phyloP scores from a whole-genome alignment of 2,329 filamentous ascomycete species.

The Colletotrichum eleusines region DNA sequence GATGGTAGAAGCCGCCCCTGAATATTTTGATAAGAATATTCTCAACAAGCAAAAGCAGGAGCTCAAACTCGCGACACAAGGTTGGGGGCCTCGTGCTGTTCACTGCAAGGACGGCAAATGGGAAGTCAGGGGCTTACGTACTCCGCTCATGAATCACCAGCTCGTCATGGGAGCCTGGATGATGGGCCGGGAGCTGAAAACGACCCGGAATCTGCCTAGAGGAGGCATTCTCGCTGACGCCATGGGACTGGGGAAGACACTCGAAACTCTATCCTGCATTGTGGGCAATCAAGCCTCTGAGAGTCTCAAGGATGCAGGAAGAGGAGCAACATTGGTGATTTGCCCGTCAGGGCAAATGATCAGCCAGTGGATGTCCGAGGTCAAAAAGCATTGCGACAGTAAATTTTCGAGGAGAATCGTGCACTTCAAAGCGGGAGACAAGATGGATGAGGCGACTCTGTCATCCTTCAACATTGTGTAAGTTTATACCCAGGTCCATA shows the following conservation, averaged over 20 bases:
- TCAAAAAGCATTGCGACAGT: conserved; percentile 44
- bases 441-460: background rate
- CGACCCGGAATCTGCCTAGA: conserved; percentile 1
- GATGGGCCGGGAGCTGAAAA: conserved; percentile 60
- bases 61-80: background rate
- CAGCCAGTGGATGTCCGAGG: conserved; percentile 48
- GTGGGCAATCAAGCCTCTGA: conserved; percentile 53
- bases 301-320: conserved; percentile 52
- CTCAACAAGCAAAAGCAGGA: background rate
- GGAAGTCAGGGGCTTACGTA: background rate
- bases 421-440: conserved; percentile 35
- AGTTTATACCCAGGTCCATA: background rate
- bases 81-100: background rate
- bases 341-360: conserved; percentile 44
- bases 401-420: background rate
- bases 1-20: conserved; percentile 5
- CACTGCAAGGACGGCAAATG: background rate
- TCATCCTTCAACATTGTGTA: conserved; percentile 31
- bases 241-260: conserved; percentile 76
- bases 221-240: conserved; percentile 72
- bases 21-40: background rate
- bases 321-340: conserved; percentile 52
- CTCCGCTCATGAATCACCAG: conserved; percentile 56
- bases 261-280: conserved; percentile 58
- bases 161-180: conserved; percentile 66